These are phyloP conservation scores for Atkinsonella texensis DNA, from an alignment of 2,329 filamentous ascomycete species.

Conservation along the genomic window DNA sequence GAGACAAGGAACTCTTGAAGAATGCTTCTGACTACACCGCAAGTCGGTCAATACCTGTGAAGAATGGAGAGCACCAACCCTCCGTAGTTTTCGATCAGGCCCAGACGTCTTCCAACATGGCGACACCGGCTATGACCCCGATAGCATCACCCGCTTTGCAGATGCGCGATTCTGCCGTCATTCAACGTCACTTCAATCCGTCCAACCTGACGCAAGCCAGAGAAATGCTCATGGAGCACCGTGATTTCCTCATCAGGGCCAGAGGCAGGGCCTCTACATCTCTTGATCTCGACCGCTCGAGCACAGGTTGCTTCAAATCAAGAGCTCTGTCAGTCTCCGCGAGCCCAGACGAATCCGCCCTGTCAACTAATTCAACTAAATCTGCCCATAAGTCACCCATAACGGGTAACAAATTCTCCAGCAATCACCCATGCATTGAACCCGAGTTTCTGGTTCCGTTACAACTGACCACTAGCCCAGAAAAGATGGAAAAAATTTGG, in stretches of 20 bases:
- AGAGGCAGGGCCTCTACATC: slow-evolving; percentile 20
- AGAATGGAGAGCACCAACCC: slow-evolving; percentile 7
- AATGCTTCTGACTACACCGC: not conserved
- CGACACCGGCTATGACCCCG: slow-evolving; percentile 20
- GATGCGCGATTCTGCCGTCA: slow-evolving; percentile 17
- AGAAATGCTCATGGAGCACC: slow-evolving; percentile 24
- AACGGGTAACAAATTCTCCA: slow-evolving; percentile 7
- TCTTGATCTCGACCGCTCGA: slow-evolving; percentile 21
- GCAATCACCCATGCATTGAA: slow-evolving; percentile 7
- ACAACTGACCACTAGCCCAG: slow-evolving; percentile 31
- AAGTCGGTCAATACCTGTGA: slow-evolving; percentile 3
- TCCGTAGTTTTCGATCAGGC: slow-evolving; percentile 3
- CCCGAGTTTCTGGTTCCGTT: slow-evolving; percentile 16
- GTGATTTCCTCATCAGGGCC: slow-evolving; percentile 19
- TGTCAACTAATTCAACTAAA: slow-evolving; percentile 12
- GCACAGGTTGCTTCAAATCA: slow-evolving; percentile 13
- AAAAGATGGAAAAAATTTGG: slow-evolving; percentile 54
- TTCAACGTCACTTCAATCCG: slow-evolving; percentile 21
- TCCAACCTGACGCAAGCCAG: slow-evolving; percentile 22
- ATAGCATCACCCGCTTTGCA: slow-evolving; percentile 17
- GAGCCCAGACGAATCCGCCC: slow-evolving; percentile 16
- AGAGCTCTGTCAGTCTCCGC: slow-evolving; percentile 15
- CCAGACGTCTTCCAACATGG: slow-evolving; percentile 15
- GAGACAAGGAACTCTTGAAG: not conserved
- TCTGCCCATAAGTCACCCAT: slow-evolving; percentile 8